Base-by-base conservation (phyloP, 106 monocot species). In the Amphibolis antarctica region DNA sequence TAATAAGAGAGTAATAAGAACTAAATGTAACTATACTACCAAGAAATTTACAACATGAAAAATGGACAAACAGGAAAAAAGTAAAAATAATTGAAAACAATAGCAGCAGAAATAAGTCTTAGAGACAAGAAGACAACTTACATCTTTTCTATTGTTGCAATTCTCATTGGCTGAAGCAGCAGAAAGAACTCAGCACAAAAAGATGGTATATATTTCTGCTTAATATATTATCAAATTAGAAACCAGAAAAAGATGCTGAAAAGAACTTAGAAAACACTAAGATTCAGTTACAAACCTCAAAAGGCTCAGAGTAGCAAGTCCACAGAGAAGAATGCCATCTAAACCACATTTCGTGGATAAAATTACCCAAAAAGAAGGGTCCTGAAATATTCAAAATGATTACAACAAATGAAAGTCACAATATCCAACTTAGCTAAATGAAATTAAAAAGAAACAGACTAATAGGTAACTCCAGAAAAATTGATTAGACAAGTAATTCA, bases 311-410 rank as follows among this genome's bases (percentile, higher is more conserved):
- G 52, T 53, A 84, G 69, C 53, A 58, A 71, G 44, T 75, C 93
- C 94, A 96, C 69, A 89, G 24, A 27, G 79, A 82, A 53, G 83
- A 80, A 72, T 96, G 89, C 76, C 79, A 96, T 44, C 61, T 81
- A 66, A 74, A 89, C 94, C 89, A 96, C 81, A 96, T 85, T 48
- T 91, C 78, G 72, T 78, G 66, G 52, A 81, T 47, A 69, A 58
- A 59, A 76, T 65, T 78, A 4, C 76, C 63, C 64, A 96, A 20
- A 71, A 56, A 71, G 36, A 20, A 24, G 53, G 68, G 59, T 12
- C 65, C 94, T 93, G 63, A 67, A 44, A 30, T 29, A 62, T 20
- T 5, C 7, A 49, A 21, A 70, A 44, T 44, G 4, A 62, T 18
- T 17, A 63, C 26, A 68, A 27, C 66, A 28, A n/a, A 60, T 42